phyloP scores from a whole-genome alignment of 768 basidiomycete genomes.

The Polyporus arcularius region DNA sequence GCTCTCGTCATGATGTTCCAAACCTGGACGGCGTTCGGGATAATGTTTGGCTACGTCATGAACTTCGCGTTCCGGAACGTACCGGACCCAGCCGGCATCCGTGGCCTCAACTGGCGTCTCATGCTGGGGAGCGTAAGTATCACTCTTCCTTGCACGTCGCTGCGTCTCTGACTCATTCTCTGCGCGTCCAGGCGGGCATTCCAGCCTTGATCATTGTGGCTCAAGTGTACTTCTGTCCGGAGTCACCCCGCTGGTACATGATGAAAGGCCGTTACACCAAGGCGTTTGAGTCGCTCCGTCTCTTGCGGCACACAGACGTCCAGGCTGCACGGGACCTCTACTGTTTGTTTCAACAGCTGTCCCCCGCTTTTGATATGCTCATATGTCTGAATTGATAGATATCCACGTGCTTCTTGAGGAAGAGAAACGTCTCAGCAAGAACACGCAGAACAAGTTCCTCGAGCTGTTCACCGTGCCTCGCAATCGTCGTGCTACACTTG shows the following conservation, averaged over 20 bases:
- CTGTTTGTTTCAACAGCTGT: not conserved
- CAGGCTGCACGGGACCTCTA: constrained; percentile 52
- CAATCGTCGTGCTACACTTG: constrained; percentile 60
- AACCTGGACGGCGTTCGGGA: constrained; percentile 86
- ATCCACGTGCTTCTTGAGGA: constrained; percentile 66
- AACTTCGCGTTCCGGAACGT: constrained; percentile 62
- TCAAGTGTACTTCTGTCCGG: constrained; percentile 49
- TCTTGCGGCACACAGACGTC: constrained; percentile 64
- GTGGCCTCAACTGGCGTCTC: constrained; percentile 76
- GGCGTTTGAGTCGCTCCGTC: constrained; percentile 59
- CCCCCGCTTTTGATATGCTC: too few species aligned
- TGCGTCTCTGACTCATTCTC: constrained; percentile 15
- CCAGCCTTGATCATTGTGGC: constrained; percentile 38
- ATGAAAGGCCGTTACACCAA: constrained; percentile 68
- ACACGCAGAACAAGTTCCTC: constrained; percentile 42
- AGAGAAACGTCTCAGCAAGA: constrained; percentile 57
- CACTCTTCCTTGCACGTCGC: not conserved
- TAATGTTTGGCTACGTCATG: constrained; percentile 66
- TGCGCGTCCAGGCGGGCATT: constrained; percentile 32
- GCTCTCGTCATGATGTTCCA: constrained; percentile 37
- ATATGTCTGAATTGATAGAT: constrained; percentile 32
- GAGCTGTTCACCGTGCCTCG: constrained; percentile 77
- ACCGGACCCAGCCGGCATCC: constrained; percentile 44
- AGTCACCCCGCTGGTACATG: constrained; percentile 85
- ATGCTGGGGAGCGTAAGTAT: constrained; percentile 70